Conservation (phyloP, 345 rosid genomes). For the Lumnitzera racemosa region DNA sequence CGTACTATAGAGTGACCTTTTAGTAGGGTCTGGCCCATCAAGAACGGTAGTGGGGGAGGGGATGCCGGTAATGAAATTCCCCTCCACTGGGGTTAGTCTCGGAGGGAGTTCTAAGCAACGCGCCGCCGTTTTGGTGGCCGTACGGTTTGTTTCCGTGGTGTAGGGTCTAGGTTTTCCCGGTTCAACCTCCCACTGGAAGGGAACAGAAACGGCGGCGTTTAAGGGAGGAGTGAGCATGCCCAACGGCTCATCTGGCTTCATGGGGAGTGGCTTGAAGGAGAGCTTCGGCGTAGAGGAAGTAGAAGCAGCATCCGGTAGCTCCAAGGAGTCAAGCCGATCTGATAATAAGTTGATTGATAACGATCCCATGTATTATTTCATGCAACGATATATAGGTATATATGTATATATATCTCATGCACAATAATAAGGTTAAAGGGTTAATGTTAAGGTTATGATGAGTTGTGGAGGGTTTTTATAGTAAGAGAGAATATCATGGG, state of each 20-base stretch:
- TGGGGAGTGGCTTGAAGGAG: slow-evolving; percentile 42
- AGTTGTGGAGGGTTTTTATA: too few species aligned
- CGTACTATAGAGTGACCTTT: slow-evolving; percentile 22
- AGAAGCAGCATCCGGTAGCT: background rate
- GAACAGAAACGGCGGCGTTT: slow-evolving; percentile 46
- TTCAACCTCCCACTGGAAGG: slow-evolving; percentile 89
- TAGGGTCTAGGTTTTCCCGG: slow-evolving; percentile 74
- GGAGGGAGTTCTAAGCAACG: slow-evolving; percentile 69
- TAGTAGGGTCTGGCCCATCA: slow-evolving; percentile 27
- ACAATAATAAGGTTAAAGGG: too few species aligned
- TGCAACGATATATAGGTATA: too few species aligned
- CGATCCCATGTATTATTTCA: background rate
- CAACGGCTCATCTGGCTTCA: slow-evolving; percentile 27
- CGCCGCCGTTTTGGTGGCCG: slow-evolving; percentile 1
- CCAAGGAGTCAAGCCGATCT: slow-evolving; percentile 1
- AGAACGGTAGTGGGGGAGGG: slow-evolving; percentile 52
- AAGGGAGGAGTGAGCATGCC: slow-evolving; percentile 59
- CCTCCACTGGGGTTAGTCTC: slow-evolving; percentile 20
- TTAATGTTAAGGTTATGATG: too few species aligned
- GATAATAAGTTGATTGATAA: background rate
- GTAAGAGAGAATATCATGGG: too few species aligned
- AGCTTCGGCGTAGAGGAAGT: slow-evolving; percentile 35
- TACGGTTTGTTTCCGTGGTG: slow-evolving; percentile 14
- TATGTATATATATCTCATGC: too few species aligned
- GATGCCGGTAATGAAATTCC: slow-evolving; percentile 16